A percentile compares a stretch with the other conserved stretches of the same genome.
These are phyloP conservation scores for Pleurotus sapidus DNA, from an alignment of 768 basidiomycete species.

Conservation along the genomic window DNA sequence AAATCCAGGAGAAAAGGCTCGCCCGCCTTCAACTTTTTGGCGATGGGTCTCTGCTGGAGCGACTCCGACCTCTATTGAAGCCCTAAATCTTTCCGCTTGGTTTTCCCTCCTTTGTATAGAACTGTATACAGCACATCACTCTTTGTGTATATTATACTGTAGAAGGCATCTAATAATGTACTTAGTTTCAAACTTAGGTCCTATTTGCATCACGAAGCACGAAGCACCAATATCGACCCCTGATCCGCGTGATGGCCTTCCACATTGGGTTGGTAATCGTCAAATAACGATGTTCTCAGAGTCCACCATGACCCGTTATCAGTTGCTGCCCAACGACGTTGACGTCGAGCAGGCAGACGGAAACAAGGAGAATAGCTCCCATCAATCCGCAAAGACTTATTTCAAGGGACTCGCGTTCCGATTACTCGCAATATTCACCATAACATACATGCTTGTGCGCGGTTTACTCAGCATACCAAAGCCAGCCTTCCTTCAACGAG, in stretches of 20 bases:
- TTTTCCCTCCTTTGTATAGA: neutral
- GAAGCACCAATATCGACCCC: too few relatives aligned
- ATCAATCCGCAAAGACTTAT: neutral
- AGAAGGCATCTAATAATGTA: too few relatives aligned
- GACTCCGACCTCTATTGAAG: slow-evolving; percentile 9
- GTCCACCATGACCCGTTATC: neutral
- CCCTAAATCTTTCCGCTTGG: neutral
- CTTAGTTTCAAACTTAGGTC: too few relatives aligned
- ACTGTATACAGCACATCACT: too few relatives aligned
- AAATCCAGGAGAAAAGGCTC: slow-evolving; percentile 19
- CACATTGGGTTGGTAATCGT: too few relatives aligned
- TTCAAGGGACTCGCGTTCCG: slow-evolving; percentile 1
- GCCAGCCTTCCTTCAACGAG: neutral
- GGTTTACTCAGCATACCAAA: neutral
- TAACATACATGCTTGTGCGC: slow-evolving; percentile 1
- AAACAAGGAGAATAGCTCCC: neutral
- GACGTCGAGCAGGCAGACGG: neutral
- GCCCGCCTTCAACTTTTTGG: slow-evolving; percentile 21
- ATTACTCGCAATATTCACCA: neutral
- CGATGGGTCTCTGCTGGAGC: slow-evolving; percentile 9
- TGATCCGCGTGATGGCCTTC: too few relatives aligned
- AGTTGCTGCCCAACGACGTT: neutral
- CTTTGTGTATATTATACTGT: too few relatives aligned
- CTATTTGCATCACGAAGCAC: too few relatives aligned
- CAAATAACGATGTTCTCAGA: too few relatives aligned